Evolutionary conservation across 257 asterid species (phyloP), one percentile per base, ranked within the genome.

Genomic region (Solanum bulbocastanum): DNA sequence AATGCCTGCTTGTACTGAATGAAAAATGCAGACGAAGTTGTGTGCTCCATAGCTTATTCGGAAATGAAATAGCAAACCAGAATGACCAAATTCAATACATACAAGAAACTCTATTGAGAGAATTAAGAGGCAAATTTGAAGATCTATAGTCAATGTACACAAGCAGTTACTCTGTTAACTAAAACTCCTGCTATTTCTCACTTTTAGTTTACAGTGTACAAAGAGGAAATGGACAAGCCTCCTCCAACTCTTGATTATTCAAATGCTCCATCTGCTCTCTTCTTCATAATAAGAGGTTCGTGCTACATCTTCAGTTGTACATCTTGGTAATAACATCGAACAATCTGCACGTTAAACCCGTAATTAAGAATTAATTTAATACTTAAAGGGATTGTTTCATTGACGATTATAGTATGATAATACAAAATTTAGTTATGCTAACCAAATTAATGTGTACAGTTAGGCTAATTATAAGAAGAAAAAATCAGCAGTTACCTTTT

Each of bases 231-330:
- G 30, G 81, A 35, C 83, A 74, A 74, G 83, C 82, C 82, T 36
- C 49, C 82, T 35, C 23, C 23, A 69, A 69, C 2, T 27, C 22
- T 76, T n/a, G 84, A 79, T 79, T 16, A 49, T 82, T 82, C 85
- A 82, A 30, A 82, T 96, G 52, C 95, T 98, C 83, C 95, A 81
- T 81, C 85, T 81, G 85, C 85, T 46, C 39, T 46, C 18, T 20
- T 81, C 68, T 27, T 46, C 85, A 27, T 27, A 46, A 16, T 3
- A 81, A 8, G 85, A 27, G 15, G 27, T 8, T 16, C 66, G 66
- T 20, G 66, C 66, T 20, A 58, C 66, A 20, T 58, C 66, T 58
- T 58, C 66, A 58, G 66, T 22, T 58, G 25, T 58, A 58, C 25
- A 58, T 14, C 36, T n/a, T 76, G 60, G 8, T n/a, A 42, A 39